phyloP scores from a whole-genome alignment of 2,329 filamentous ascomycete genomes.

The Hymenoscyphus repandus region DNA sequence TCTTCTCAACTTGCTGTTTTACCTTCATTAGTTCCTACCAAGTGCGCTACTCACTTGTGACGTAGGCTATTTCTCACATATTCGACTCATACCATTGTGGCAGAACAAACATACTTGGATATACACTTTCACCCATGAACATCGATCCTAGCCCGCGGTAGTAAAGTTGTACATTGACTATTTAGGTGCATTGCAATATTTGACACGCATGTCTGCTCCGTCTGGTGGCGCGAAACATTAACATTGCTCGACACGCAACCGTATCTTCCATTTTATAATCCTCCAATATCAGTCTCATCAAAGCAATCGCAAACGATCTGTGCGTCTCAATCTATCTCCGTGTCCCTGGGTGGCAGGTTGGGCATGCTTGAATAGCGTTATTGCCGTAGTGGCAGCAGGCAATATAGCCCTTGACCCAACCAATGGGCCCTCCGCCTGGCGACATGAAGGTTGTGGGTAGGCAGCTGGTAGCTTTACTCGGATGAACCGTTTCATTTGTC shows the following conservation, averaged over 20 bases:
- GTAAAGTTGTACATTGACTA: conserved; percentile 6
- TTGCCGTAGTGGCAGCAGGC: not conserved
- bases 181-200: conserved; percentile 5
- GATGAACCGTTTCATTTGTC: conserved; percentile 5
- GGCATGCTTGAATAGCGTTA: conserved; percentile 8
- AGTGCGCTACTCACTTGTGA: too few species aligned
- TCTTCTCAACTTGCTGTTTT: too few species aligned
- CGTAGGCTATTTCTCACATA: too few species aligned
- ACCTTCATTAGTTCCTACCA: too few species aligned
- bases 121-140: too few species aligned
- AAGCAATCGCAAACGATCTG: conserved; percentile 11
- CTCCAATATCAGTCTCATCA: conserved; percentile 6
- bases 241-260: conserved; percentile 2
- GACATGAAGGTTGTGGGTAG: conserved; percentile 6
- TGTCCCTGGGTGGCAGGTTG: not conserved
- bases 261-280: conserved; percentile 4
- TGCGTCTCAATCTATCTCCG: conserved; percentile 3
- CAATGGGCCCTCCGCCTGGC: not conserved
- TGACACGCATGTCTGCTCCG: not conserved
- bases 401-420: conserved; percentile 1
- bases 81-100: too few species aligned
- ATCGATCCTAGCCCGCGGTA: not conserved
- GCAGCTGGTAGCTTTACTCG: conserved; percentile 2
- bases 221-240: not conserved
- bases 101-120: too few species aligned